Conservation (phyloP, 2,329 filamentous ascomycete species). For the Chaetomiaceae sp. region DNA sequence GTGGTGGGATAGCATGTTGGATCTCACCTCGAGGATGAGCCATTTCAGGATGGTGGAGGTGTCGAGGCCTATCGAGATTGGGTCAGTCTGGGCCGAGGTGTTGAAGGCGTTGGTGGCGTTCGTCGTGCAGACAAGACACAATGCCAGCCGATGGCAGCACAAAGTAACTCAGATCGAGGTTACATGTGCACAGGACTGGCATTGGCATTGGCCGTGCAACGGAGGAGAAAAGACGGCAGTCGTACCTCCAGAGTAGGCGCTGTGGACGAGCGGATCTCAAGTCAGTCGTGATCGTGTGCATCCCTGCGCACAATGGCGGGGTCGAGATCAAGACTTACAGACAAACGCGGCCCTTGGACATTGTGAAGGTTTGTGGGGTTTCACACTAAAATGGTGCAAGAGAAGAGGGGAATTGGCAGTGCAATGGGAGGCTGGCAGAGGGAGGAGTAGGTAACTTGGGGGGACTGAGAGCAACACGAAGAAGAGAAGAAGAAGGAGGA, state of each 20-base stretch:
- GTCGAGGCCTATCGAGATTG: slow-evolving; percentile 33
- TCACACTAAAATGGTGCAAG: slow-evolving; percentile 1
- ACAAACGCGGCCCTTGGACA: slow-evolving; percentile 33
- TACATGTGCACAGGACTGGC: background rate
- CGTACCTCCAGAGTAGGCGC: slow-evolving; percentile 29
- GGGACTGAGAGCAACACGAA: background rate
- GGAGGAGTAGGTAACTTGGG: too few species aligned
- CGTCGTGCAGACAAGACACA: too few species aligned
- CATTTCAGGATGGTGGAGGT: slow-evolving; percentile 40
- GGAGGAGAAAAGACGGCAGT: background rate
- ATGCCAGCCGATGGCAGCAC: too few species aligned
- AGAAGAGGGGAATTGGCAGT: background rate
- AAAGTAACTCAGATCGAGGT: background rate
- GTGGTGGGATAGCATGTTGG: background rate
- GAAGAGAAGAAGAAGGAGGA: slow-evolving; percentile 2
- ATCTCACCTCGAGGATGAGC: slow-evolving; percentile 32
- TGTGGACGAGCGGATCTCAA: slow-evolving; percentile 11
- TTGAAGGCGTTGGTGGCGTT: background rate
- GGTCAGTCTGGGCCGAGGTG: slow-evolving; percentile 7
- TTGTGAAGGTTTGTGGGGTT: slow-evolving; percentile 16
- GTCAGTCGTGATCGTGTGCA: too few species aligned
- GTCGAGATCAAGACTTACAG: slow-evolving; percentile 26
- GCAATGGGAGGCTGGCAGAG: background rate
- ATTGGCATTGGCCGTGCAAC: background rate
- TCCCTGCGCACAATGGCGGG: slow-evolving; percentile 1